Conservation (phyloP, 2,329 filamentous ascomycete species). For the Mariannaea elegans region DNA sequence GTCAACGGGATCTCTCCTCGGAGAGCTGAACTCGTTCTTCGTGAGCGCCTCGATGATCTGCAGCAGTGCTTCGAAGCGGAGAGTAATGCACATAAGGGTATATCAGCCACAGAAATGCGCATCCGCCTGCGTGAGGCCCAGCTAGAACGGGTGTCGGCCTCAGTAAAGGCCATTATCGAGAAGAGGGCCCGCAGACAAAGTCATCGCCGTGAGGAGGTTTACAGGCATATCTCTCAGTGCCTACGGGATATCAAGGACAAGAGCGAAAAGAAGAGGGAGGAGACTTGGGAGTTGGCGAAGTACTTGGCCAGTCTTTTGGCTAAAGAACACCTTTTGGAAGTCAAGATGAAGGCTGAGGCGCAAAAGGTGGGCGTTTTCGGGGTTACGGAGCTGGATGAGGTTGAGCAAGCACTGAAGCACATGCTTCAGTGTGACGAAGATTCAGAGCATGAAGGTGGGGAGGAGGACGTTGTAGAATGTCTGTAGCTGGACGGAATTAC, state of each 20-base stretch:
- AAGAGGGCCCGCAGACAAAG: conserved; percentile 4
- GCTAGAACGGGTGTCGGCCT: conserved; percentile 18
- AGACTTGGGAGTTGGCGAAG: conserved; percentile 13
- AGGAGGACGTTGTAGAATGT: neutral
- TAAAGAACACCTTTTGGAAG: conserved; percentile 16
- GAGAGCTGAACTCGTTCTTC: conserved; percentile 28
- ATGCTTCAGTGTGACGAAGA: conserved; percentile 1
- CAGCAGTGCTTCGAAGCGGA: conserved; percentile 16
- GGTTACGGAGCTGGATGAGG: conserved; percentile 5
- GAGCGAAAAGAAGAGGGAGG: conserved; percentile 1
- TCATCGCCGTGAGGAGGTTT: conserved; percentile 31
- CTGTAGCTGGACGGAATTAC: too few species aligned
- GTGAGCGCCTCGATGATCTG: conserved; percentile 31
- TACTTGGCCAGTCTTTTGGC: conserved; percentile 14
- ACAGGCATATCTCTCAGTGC: conserved; percentile 39
- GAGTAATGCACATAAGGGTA: neutral
- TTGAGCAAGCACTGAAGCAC: conserved; percentile 14
- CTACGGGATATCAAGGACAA: conserved; percentile 30
- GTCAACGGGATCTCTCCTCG: conserved; percentile 32
- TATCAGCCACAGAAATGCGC: conserved; percentile 6
- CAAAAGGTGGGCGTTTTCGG: conserved; percentile 17
- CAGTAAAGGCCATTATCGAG: conserved; percentile 13
- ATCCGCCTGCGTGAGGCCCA: conserved; percentile 25
- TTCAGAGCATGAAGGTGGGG: neutral
- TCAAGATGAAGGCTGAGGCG: conserved; percentile 17